Conservation (phyloP, 768 basidiomycete species). For the Tulasnella sp. region DNA sequence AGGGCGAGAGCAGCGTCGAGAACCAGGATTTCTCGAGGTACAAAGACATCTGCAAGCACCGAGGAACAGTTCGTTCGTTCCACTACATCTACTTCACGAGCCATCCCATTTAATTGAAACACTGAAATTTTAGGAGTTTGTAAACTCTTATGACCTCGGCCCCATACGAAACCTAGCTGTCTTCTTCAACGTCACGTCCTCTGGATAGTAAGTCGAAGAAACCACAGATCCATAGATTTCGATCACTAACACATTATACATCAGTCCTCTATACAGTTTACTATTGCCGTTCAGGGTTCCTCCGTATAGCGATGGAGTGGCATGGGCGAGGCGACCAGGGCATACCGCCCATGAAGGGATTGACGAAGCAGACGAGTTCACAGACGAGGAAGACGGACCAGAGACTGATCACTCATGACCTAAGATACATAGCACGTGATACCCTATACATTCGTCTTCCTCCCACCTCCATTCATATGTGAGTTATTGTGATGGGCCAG, state of each 20-base stretch:
- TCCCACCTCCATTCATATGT: too few species aligned
- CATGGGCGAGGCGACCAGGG: constrained; percentile 65
- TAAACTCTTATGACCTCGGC: constrained; percentile 86
- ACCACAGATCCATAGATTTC: too few species aligned
- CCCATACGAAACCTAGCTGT: constrained; percentile 57
- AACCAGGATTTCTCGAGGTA: constrained; percentile 79
- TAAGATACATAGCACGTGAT: too few species aligned
- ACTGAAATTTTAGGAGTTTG: constrained; percentile 56
- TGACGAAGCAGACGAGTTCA: constrained; percentile 72
- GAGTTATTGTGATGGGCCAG: too few species aligned
- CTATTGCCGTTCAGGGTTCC: constrained; percentile 67
- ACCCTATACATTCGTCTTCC: too few species aligned
- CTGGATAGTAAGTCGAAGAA: constrained; percentile 79
- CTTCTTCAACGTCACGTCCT: constrained; percentile 78
- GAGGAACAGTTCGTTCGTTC: constrained; percentile 49
- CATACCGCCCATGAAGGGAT: constrained; percentile 52
- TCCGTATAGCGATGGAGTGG: constrained; percentile 76
- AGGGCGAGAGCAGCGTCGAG: constrained; percentile 85
- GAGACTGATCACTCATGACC: too few species aligned
- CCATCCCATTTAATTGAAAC: not conserved
- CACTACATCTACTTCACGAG: not conserved
- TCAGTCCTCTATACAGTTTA: constrained; percentile 67
- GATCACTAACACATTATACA: not conserved
- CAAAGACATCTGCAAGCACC: constrained; percentile 48
- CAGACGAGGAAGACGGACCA: constrained; percentile 48